Conservation (phyloP, 2,329 filamentous ascomycete species). For the Neopestalotiopsis clavispora region DNA sequence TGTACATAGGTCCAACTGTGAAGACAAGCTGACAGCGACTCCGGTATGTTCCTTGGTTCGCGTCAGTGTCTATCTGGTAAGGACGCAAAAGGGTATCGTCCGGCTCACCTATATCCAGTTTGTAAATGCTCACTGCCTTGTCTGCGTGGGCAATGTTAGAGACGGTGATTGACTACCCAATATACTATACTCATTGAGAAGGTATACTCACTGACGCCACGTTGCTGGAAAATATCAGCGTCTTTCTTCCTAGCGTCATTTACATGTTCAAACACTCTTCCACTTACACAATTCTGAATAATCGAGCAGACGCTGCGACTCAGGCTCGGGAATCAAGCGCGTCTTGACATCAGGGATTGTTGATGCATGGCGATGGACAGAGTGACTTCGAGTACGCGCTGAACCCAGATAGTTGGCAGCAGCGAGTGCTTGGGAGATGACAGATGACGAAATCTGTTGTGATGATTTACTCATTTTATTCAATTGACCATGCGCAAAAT, state of each 20-base stretch:
- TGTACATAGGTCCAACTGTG: conserved; percentile 38
- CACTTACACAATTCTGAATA: conserved; percentile 7
- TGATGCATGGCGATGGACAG: background rate
- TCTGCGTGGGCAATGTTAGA: conserved; percentile 13
- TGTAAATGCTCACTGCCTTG: conserved; percentile 27
- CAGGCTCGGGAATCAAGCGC: too few relatives aligned
- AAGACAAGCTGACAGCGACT: conserved; percentile 28
- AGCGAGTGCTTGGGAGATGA: background rate
- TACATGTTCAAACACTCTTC: background rate
- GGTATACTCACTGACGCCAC: conserved; percentile 27
- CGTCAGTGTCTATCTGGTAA: background rate
- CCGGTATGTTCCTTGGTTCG: conserved; percentile 6
- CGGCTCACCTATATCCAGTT: conserved; percentile 26
- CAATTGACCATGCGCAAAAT: background rate
- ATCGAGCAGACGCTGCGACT: background rate
- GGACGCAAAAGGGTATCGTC: background rate
- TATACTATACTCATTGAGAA: background rate
- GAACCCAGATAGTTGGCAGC: background rate
- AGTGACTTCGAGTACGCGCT: background rate
- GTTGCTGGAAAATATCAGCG: conserved; percentile 19
- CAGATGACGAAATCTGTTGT: background rate
- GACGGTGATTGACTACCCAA: too few relatives aligned
- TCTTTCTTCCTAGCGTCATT: background rate
- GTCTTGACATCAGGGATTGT: background rate
- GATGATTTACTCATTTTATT: background rate